Percentiles rank a stretch among this genome's conserved stretches.
phyloP scores from a whole-genome alignment of 176 grass and related monocot genomes.

The Carex parvula region DNA sequence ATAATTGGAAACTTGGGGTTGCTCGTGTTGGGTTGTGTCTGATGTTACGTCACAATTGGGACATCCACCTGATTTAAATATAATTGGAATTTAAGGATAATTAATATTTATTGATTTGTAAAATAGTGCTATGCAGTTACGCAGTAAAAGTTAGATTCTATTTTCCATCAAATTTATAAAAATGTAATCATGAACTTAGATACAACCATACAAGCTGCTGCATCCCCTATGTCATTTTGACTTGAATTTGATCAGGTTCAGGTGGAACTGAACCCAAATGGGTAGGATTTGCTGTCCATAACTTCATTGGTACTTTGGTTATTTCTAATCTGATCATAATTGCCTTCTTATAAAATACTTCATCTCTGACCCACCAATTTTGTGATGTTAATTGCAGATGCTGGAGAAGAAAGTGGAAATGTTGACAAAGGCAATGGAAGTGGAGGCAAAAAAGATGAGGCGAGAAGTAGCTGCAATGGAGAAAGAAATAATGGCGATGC shows the following conservation, averaged over 20 bases:
- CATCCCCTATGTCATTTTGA: neutral
- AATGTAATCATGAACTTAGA: neutral
- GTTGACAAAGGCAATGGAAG: slow-evolving; percentile 89
- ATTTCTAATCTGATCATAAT: neutral
- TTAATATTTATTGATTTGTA: neutral
- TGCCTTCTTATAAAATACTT: neutral
- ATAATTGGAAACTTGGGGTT: neutral
- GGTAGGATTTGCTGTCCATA: neutral
- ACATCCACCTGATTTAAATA: neutral
- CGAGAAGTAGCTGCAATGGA: slow-evolving; percentile 78
- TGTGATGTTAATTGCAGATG: slow-evolving; percentile 46
- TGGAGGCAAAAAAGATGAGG: slow-evolving; percentile 97
- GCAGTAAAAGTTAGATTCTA: neutral
- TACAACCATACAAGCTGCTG: neutral
- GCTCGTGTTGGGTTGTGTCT: neutral
- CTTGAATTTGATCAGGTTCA: neutral
- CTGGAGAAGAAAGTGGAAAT: slow-evolving; percentile 88
- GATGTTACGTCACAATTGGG: slow-evolving; percentile 2
- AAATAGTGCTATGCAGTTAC: neutral
- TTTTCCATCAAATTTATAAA: neutral
- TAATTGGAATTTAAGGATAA: neutral
- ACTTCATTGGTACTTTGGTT: neutral
- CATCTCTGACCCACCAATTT: neutral
- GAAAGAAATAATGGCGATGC: slow-evolving; percentile 80
- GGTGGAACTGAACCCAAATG: neutral